Base-by-base conservation (phyloP, 129 eudicot genomes). In the Pseudognaphalium luteoalbum region DNA sequence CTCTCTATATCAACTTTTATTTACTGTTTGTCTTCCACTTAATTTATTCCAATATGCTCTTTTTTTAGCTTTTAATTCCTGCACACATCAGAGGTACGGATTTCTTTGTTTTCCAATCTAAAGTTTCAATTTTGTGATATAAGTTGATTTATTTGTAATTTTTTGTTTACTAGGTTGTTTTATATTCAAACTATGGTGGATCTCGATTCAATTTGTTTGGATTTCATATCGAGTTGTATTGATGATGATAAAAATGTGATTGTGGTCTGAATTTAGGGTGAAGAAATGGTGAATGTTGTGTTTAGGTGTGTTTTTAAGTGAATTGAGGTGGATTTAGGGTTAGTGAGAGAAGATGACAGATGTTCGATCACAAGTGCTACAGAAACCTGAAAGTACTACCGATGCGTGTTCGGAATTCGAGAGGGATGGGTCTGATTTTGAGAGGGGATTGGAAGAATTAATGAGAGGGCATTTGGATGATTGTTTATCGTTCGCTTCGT, bases 391-490 rank as follows among this genome's bases (percentile, higher is more conserved):
- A 65, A 93, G 96, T 75, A 72, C 90, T 5, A 87, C 84, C 2
- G 87, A 88, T 78, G 79, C 78, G 7, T 81, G 84, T 54, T 83
- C 89, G 2, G 75, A 78, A 8, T 71, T 44, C 22, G 82, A 78
- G 71, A 76, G 73, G n/a, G 60, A 79, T 25, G 83, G 83, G 15
- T 79, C 82, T 0, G 96, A 90, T 63, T 90, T 90, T 20, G 98
- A 90, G 87, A 81, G 98, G 68, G 97, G 96, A 5, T 82, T 88
- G 70, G 96, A 93, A 72, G 98, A 90, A 83, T 71, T 91, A 6
- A 88, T 93, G 98, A 80, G 91, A 59, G 96, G 93, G 19, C 91
- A 87, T 68, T 85, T 88, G 81, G 93, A 89, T 47, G 96, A 94
- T 66, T 94, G 95, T 80, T 85, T 94, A 92, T 89, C 98, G 4